Conservation (phyloP, 202 grass and related monocot species). For the Cymbopogon flexuosus region DNA sequence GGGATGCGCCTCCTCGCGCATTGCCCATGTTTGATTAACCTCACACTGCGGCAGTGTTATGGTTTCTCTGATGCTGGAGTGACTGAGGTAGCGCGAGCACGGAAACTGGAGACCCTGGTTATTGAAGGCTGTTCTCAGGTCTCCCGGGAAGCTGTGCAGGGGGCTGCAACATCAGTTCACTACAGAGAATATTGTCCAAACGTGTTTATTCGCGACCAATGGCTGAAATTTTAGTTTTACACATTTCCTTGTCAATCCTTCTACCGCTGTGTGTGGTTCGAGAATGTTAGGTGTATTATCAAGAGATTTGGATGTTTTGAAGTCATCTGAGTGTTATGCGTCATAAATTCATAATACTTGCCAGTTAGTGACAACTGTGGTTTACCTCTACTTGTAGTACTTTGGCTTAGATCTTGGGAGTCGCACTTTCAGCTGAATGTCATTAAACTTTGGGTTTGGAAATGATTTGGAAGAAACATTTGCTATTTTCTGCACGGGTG, state of each 20-base stretch:
- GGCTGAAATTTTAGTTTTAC: too few species aligned
- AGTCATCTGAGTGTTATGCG: background rate
- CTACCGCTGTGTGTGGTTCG: background rate
- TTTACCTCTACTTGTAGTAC: background rate
- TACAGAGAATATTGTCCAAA: background rate
- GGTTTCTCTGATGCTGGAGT: conserved; percentile 44
- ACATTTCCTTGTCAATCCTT: background rate
- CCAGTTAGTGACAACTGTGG: background rate
- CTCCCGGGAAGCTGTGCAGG: conserved; percentile 42
- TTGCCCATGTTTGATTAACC: conserved; percentile 31
- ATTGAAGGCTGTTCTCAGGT: conserved; percentile 39
- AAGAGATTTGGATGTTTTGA: too few species aligned
- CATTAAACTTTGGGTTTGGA: too few species aligned
- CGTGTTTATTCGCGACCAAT: too few species aligned
- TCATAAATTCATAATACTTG: background rate
- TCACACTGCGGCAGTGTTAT: conserved; percentile 32
- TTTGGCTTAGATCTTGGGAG: background rate
- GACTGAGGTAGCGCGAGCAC: background rate
- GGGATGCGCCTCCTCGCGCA: conserved; percentile 28
- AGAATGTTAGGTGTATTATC: background rate
- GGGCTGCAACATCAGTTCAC: conserved; percentile 33
- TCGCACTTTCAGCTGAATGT: too few species aligned
- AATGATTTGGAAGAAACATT: too few species aligned
- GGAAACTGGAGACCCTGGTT: conserved; percentile 41
- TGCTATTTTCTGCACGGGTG: too few species aligned